Conservation (phyloP, 2,329 filamentous ascomycete genomes). For the Cladophialophora immunda region DNA sequence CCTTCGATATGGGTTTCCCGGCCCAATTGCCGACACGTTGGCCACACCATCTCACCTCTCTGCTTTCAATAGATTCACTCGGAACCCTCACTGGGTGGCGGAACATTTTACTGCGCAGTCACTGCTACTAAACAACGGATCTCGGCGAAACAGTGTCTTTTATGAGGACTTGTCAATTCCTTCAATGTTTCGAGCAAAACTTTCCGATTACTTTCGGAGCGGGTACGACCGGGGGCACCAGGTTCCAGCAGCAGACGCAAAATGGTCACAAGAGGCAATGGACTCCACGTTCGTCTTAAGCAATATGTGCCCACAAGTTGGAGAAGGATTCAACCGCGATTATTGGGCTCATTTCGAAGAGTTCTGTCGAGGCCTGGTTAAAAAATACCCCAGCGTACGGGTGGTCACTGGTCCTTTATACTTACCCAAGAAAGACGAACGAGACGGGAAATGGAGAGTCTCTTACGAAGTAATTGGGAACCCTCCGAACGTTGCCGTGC, state of each 20-base stretch:
- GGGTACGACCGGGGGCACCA: conserved; percentile 98
- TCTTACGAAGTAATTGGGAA: conserved; percentile 94
- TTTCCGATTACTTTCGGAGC: conserved; percentile 93
- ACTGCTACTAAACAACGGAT: conserved; percentile 75
- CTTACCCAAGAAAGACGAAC: conserved; percentile 80
- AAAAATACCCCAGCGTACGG: conserved; percentile 82
- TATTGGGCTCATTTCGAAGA: conserved; percentile 99
- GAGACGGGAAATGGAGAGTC: conserved; percentile 94
- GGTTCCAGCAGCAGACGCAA: conserved; percentile 93
- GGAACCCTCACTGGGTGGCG: conserved; percentile 93
- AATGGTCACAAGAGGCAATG: conserved; percentile 95
- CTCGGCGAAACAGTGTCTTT: conserved; percentile 85
- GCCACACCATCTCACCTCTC: conserved; percentile 80
- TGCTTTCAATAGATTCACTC: conserved; percentile 85
- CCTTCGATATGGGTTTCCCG: conserved; percentile 90
- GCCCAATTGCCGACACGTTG: conserved; percentile 84
- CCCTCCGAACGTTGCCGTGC: conserved; percentile 92
- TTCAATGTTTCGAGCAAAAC: conserved; percentile 83
- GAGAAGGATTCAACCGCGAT: conserved; percentile 97
- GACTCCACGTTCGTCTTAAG: conserved; percentile 90
- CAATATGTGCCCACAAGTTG: conserved; percentile 99
- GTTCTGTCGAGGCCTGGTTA: conserved; percentile 86
- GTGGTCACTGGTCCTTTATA: conserved; percentile 95
- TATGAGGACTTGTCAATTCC: conserved; percentile 82
- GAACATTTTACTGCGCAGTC: conserved; percentile 96